Evolutionary conservation across 2,329 filamentous ascomycete genomes (phyloP), one percentile per base, ranked within the genome.

Genomic region (Phaeophleospora eucalypticola): DNA sequence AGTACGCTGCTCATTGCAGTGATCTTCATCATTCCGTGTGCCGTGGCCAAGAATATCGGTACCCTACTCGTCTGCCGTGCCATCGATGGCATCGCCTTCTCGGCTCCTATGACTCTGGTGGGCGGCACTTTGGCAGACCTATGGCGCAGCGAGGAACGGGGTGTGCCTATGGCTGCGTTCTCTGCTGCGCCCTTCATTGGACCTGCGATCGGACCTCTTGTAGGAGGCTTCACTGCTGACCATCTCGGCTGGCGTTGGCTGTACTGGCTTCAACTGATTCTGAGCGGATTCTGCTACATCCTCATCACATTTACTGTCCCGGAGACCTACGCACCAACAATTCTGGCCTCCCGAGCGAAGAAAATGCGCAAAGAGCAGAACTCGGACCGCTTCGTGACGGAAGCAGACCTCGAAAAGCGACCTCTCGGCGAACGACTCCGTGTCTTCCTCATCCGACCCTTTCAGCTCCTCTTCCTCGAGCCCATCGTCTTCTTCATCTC

Each of bases 301-400:
- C 65, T 91, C 50, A 89, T 93, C 66, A 84, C 83, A 21, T 90
- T 94, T 68, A 93, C 87, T n/a, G 84, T 95, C 0, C 87, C 88
- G 1, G 89, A 95, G 68, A 95, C 89, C 0, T 95, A 93, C 65
- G 83, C 88, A 0, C 88, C 89, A 0, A 86, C 81, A 0, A 82
- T 95, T 41, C 79, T 96, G 14, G 78, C 80, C 8, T 43, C 51
- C 21, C 79, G 88, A 10, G 89, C 89, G 2, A 74, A 76, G 60
- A 86, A 87, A 65, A 71, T 93, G 51, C 79, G 89, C 43, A 80
- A 83, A 62, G 67, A 81, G 24, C 85, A 86, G 1, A 82, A 83
- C 17, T 79, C 87, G 52, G 56, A 71, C 1, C 79, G 78, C 51
- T 84, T 84, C 61, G 85, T 89, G 33, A 91, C 89, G 0, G 87